These are phyloP conservation scores for Aspergillus sp. DNA, from an alignment of 2,329 filamentous ascomycete species.

Conservation along the genomic window DNA sequence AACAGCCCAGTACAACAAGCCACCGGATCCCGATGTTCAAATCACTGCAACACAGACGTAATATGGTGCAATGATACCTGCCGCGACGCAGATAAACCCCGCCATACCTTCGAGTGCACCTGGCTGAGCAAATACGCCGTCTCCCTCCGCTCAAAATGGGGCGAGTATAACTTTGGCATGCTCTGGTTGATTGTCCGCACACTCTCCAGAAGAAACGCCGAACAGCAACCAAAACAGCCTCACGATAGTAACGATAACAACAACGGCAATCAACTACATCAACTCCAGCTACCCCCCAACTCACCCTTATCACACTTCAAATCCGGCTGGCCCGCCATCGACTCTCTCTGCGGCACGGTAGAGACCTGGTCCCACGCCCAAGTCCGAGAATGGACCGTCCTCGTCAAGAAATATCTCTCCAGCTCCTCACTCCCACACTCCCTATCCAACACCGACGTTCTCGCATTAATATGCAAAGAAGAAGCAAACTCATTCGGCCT, in stretches of 20 bases:
- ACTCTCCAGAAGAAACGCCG: constrained; percentile 23
- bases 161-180: constrained; percentile 36
- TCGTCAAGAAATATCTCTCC: constrained; percentile 32
- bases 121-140: constrained; percentile 28
- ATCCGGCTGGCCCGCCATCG: constrained; percentile 25
- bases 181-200: constrained; percentile 35
- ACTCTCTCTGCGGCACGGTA: constrained; percentile 29
- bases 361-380: constrained; percentile 31
- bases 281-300: background rate
- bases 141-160: constrained; percentile 27
- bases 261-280: background rate
- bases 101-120: constrained; percentile 31
- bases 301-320: constrained; percentile 9
- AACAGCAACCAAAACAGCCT: background rate
- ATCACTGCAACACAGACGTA: constrained; percentile 27
- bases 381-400: constrained; percentile 24
- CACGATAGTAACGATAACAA: background rate
- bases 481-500: constrained; percentile 21
- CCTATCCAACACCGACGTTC: background rate
- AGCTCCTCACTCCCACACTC: constrained; percentile 14
- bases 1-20: constrained; percentile 16
- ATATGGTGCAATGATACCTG: constrained; percentile 29
- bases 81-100: constrained; percentile 19
- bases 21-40: constrained; percentile 19
- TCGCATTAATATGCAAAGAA: constrained; percentile 21